A percentile compares a stretch with the other conserved stretches of the same genome.
These are phyloP conservation scores for Hypoxylon sp. DNA, from an alignment of 2,329 filamentous ascomycete genomes.

Conservation along the genomic window DNA sequence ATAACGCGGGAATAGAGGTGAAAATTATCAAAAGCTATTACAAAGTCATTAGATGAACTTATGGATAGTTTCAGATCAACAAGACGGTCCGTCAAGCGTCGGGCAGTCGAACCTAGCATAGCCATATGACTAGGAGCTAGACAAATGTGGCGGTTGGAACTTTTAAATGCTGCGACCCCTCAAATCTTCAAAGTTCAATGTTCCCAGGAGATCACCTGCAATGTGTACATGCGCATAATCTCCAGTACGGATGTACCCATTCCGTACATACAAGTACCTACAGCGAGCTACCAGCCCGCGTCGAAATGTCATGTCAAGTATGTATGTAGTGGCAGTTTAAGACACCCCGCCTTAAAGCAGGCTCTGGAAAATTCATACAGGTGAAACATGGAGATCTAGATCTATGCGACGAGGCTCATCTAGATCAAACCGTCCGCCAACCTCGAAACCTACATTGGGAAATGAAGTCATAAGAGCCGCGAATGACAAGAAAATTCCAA, in stretches of 20 bases:
- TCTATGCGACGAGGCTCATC: conserved; percentile 29
- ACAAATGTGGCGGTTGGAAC: not conserved
- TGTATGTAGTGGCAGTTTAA: conserved; percentile 15
- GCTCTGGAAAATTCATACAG: conserved; percentile 9
- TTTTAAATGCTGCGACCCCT: conserved; percentile 19
- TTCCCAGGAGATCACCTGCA: conserved; percentile 5
- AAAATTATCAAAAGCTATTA: not conserved
- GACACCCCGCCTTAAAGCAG: conserved; percentile 21
- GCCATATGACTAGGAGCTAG: conserved; percentile 7
- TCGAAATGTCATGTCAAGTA: conserved; percentile 19
- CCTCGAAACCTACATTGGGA: conserved; percentile 1
- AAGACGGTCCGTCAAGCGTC: conserved; percentile 19
- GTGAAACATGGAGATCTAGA: conserved; percentile 34
- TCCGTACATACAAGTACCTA: conserved; percentile 13
- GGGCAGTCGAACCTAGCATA: conserved; percentile 12
- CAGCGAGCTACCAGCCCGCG: not conserved
- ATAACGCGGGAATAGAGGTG: conserved; percentile 4
- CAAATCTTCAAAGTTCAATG: no score
- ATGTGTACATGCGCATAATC: conserved; percentile 3
- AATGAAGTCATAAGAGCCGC: conserved; percentile 32
- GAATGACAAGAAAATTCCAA: conserved; percentile 17
- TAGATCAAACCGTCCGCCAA: conserved; percentile 18
- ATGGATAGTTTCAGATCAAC: conserved; percentile 19
- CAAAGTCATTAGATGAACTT: conserved; percentile 18
- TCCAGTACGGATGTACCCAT: conserved; percentile 16